Evolutionary conservation across 768 basidiomycete species (phyloP), one percentile per base, ranked within the genome.

Genomic region (Lepiota brunneoincarnata): DNA sequence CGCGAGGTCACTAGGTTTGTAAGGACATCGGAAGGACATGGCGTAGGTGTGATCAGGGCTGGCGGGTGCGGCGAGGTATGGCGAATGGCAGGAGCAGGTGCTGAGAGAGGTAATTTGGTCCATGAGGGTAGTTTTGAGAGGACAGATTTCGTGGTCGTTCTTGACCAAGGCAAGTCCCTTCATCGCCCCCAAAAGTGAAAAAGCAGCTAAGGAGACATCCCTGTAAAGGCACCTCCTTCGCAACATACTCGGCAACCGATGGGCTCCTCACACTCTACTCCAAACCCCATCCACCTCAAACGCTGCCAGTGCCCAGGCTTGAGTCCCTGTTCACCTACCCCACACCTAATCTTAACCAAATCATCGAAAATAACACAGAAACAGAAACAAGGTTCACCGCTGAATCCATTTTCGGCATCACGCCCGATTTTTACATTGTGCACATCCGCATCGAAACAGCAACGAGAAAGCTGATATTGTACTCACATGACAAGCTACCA

Each of bases 1-100:
- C 71, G 75, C 12, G 71, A 73, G 39, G 81, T 92, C 53, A 60
- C 75, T 11, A 75, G 78, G 35, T 86, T 92, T 59, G 81, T 89
- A 35, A 78, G 91, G 56, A 92, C 91, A 2, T 86, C 89, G 1
- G 87, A 91, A 55, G 91, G 91, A 1, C 77, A 75, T 49, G 91
- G 88, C 5, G 77, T 93, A 34, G 89, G 81, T 11, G 80, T 87
- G 12, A 70, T 87, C 28, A 81, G 88, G 40, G 67, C 67, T 28
- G 70, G 75, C 38, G 81, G 82, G 3, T 71, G 73, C 7, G 86
- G 85, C 5, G 87, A 91, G 62, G 74, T 78, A 1, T 91, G 87
- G 86, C 74, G 71, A 59, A 72, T 83, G 52, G 66, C 67, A 6
- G 74, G 77, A 40, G 67, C 71, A 44, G 82, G 80, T 10, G 69